Evolutionary conservation across 129 eudicot genomes (phyloP), one percentile per base, ranked within the genome.

Genomic region (Rutidosis leptorrhynchoides): DNA sequence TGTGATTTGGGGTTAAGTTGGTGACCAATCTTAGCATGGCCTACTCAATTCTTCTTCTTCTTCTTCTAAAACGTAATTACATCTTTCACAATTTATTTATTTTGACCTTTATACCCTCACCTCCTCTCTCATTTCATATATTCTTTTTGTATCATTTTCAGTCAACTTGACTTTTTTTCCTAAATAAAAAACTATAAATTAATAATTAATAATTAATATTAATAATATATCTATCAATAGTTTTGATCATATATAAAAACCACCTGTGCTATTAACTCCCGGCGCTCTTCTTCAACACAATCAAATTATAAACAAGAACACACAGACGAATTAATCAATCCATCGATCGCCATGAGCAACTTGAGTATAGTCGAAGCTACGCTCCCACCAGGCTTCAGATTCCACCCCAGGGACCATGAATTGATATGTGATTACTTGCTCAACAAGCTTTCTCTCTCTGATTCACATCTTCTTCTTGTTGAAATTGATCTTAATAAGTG

Each of bases 351-450:
- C 51, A 86, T 81, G 86, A 89, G 85, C 76, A 78, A 79, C 64
- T 61, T 90, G 58, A 87, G 88, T 77, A 82, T 76, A 78, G 98
- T 92, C 77, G 98, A 92, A 75, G 86, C 85, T 10, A 85, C 76
- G 70, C 76, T 92, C 51, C 98, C 98, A 9, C 95, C 98, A 22
- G 98, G 98, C 42, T 92, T 92, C 68, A 78, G 98, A 71, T 92
- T 92, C 74, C 96, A 88, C 46, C 98, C 98, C 0, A 83, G 73
- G 53, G 98, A 92, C 27, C 89, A 83, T 30, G 98, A 92, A 23
- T 77, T 92, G 33, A 51, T 92, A 7, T 85, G 91, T 69, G 91
- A 92, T 82, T 92, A 92, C 80, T 78, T 92, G 81, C 67, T 82
- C 85, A 88, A 80, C 78, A 82, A 83, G 85, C 53, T 79, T 21